Conservation (phyloP, 2,329 filamentous ascomycete genomes). For the Ophiostoma populinum region DNA sequence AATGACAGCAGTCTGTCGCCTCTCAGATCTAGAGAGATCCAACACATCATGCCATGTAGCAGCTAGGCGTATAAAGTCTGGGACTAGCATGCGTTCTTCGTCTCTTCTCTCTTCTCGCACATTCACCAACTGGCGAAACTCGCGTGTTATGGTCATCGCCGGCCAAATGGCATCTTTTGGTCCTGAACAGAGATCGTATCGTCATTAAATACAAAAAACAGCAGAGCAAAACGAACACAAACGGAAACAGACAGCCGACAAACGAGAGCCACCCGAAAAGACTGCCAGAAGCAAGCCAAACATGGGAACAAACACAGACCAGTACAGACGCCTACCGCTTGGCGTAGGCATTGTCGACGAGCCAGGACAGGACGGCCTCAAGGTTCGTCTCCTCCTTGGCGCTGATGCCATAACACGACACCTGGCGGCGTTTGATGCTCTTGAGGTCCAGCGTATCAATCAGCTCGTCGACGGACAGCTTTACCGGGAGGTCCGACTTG, state of each 20-base stretch:
- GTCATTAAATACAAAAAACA: conserved; percentile 6
- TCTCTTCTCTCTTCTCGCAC: no score
- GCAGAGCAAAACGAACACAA: conserved; percentile 1
- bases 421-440: conserved; percentile 75
- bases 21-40: no score
- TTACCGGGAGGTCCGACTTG: conserved; percentile 88
- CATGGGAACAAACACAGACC: neutral
- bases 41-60: no score
- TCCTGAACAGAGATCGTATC: conserved; percentile 9
- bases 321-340: neutral
- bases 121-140: neutral
- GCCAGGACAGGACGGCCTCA: conserved; percentile 89
- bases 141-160: conserved; percentile 14
- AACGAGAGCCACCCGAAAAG: neutral
- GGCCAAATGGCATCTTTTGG: conserved; percentile 11
- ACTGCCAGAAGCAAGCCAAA: neutral
- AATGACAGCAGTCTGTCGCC: no score
- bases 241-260: neutral
- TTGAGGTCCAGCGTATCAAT: conserved; percentile 88
- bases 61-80: conserved; percentile 2
- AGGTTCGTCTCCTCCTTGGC: conserved; percentile 98
- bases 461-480: conserved; percentile 81
- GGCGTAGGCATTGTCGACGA: conserved; percentile 62
- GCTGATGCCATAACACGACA: conserved; percentile 97
- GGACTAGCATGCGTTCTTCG: no score